Base-by-base conservation (phyloP, 306 rosid genomes). In the Vigna angularis region DNA sequence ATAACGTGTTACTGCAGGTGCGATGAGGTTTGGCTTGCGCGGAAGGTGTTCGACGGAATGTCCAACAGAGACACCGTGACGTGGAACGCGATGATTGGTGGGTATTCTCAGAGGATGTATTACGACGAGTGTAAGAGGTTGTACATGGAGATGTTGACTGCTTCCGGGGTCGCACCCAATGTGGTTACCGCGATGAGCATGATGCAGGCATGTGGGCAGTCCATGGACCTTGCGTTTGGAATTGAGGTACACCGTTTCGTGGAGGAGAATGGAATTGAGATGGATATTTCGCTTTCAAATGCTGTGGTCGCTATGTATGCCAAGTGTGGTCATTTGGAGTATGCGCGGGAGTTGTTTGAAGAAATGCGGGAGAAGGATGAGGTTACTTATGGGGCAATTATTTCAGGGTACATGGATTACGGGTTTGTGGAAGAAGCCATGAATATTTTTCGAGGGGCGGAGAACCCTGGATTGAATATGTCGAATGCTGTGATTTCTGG, bases 131-230 rank as follows among this genome's bases (percentile, higher is more conserved):
- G 97, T 66, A 95, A 91, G 81, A 77, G 78, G 34, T 66, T 93
- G 53, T 93, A 83, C 49, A 68, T 76, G 83, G 86, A 83, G 85
- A 86, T 95, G 94, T 47, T 85, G 61, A 66, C 63, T 30, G 76
- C 40, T 18, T 62, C 15, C 10, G 84, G 83, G 57, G 72, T 87
- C 79, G 53, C 44, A 40, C 98, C 98, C 10, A 59, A 93, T 72
- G 87, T 61, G 7, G 84, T 90, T 61, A 91, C 99, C 0, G 7
- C 77, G 0, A 89, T 89, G 58, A 89, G 96, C 36, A 85, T 93
- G 61, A 80, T 93, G 88, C 99, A 93, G 83, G 94, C 98, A 2
- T 91, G 99, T 90, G 91, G 93, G 12, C 96, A 95, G 81, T 91
- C 93, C 0, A 86, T 75, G 34, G 97, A 95, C 86, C 94, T 93